Evolutionary conservation across 2,329 filamentous ascomycete genomes (phyloP), one percentile per base, ranked within the genome.

Genomic region (Beauveria rudraprayagi): DNA sequence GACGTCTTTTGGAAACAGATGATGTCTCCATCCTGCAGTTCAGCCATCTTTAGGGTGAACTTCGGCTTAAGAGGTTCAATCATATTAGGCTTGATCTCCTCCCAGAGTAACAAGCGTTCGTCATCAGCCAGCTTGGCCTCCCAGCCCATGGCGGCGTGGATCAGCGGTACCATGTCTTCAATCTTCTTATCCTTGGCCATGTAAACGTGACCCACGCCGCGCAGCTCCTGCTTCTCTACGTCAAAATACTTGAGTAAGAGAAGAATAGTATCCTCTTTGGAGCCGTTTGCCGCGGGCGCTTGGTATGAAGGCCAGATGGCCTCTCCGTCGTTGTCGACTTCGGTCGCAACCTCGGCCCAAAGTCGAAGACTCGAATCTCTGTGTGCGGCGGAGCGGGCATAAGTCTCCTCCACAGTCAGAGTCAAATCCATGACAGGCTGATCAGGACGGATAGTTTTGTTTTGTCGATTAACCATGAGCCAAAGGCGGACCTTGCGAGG

Each of bases 41-140:
- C 95, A 1, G 94, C 94, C 63, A 90, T 87, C 66, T 92, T 90
- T 63, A 99, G 81, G 0, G 92, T 91, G 70, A 91, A 86, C 76
- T 96, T 97, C 0, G 88, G 83, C 75, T 97, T 97, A 79, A 99
- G 88, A 7, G 84, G 82, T 71, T 99, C 95, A 66, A 99, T 96
- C 92, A 97, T 97, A 63, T 86, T 90, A 56, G 92, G 92, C 76
- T 97, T 99, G 76, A 99, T 97, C 78, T 99, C 94, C 76, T 99
- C 94, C 77, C 87, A 97, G 24, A 99, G 82, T n/a, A 80, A 71
- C 43, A 85, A 71, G 69, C 82, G 83, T 62, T 87, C 84, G 6
- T 83, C 82, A 1, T 76, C 83, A 3, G 84, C 79, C 4, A 89
- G 83, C 65, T 89, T 91, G 1, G 89, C 83, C 26, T 89, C 83